Evolutionary conservation across 345 rosid genomes (phyloP).

Genomic region (Eutrema yunnanense): DNA sequence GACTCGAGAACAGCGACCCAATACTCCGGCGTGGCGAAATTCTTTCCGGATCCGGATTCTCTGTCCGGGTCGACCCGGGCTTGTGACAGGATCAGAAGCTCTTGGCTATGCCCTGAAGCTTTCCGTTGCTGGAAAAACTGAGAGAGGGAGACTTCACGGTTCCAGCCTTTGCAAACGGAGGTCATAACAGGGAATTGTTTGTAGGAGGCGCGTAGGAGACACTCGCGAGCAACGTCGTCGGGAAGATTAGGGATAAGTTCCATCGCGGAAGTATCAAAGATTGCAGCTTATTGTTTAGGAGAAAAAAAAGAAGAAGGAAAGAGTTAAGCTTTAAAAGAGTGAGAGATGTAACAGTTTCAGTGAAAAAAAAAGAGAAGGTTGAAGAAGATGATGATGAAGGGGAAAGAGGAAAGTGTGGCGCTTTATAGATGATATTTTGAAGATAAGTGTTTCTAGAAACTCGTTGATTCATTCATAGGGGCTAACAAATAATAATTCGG

Average conservation of each 20-base stretch:
- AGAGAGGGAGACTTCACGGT: constrained; percentile 41
- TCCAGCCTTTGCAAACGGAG: constrained; percentile 60
- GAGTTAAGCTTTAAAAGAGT: neutral
- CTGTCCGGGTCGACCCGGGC: constrained; percentile 32
- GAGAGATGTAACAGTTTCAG: neutral
- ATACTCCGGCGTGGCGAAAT: constrained; percentile 26
- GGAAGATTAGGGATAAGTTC: constrained; percentile 63
- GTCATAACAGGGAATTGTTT: constrained; percentile 35
- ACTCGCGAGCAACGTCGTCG: constrained; percentile 51
- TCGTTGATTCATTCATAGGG: neutral
- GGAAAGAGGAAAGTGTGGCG: constrained; percentile 10
- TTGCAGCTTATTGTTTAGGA: neutral
- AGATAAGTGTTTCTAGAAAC: constrained; percentile 27
- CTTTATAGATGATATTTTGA: constrained; percentile 15
- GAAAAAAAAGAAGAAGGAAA: neutral
- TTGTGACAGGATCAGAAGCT: constrained; percentile 51
- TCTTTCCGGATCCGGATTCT: constrained; percentile 25
- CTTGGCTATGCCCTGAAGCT: constrained; percentile 33
- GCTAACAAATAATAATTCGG: neutral
- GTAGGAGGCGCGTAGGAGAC: constrained; percentile 47
- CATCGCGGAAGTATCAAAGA: constrained; percentile 27
- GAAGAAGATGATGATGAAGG: constrained; percentile 10
- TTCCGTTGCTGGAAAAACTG: constrained; percentile 38
- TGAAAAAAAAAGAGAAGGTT: constrained; percentile 16
- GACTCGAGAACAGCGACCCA: constrained; percentile 46